Base-by-base conservation (phyloP, 2,329 filamentous ascomycete genomes). In the Nectriaceae sp. region DNA sequence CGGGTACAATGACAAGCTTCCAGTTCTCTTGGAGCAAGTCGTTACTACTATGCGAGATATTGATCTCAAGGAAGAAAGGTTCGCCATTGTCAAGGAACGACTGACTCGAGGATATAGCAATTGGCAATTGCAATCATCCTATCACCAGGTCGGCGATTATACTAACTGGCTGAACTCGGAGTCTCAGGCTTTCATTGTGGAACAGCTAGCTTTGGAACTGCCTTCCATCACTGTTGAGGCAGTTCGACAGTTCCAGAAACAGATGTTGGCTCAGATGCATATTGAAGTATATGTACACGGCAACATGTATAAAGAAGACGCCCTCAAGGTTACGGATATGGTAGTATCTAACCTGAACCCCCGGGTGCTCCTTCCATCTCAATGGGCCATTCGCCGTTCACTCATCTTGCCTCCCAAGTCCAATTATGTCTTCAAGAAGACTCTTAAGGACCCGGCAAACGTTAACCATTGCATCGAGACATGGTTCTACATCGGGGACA, bases 1-100 rank as follows among this genome's bases (percentile, higher is more conserved):
- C 21, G 94, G 94, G 0, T 99, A 97, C 73, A 99, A 97, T 60
- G 94, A 99, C 70, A 99, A 99, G 74, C 84, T 99, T 63, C 78
- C 88, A 0, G 90, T 97, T 1, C 79, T 99, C 20, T 72, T 99
- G 40, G 90, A 97, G 65, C 94, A 96, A 66, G 89, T 97, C 4
- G 75, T 96, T 21, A 73, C 84, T 11, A 91, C 88, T 10, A 89
- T 97, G 79, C 84, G 89, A 42, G 89, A 96, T 60, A 76, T 97
- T 4, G 83, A 91, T 31, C 80, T 97, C 57, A 87, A 85, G 53
- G 81, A 89, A n/a, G 91, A 95, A 47, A 84, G 94, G 2, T 99
- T 97, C 65, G 83, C 88, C 41, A 91, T 97, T 58, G 83, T 96
- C 69, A 95, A 96, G 67, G 94, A 99, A 68, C 84, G 90, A 11